Evolutionary conservation across 345 rosid species (phyloP).

Genomic region (Balakata baccata): DNA sequence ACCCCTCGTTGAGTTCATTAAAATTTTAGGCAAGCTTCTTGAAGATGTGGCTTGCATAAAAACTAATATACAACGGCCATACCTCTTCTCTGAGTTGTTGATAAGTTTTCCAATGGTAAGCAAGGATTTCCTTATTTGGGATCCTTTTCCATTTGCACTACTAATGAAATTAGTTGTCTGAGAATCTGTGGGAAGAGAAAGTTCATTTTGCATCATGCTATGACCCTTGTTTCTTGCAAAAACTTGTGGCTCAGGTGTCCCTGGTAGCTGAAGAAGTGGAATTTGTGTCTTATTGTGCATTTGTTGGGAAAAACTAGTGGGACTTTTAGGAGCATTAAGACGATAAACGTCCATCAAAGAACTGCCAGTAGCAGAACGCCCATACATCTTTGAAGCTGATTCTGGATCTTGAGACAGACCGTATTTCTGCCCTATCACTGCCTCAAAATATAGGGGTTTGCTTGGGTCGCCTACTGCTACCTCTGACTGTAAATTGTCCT

Average conservation of each 20-base stretch:
- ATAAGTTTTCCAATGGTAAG: slow-evolving; percentile 81
- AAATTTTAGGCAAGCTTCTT: not conserved
- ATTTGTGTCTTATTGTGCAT: slow-evolving; percentile 45
- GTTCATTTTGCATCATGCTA: slow-evolving; percentile 29
- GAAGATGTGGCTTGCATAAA: not conserved
- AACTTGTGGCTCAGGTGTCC: slow-evolving; percentile 52
- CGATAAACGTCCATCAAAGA: slow-evolving; percentile 26
- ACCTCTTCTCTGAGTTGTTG: slow-evolving; percentile 83
- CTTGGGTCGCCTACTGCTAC: too few relatives aligned
- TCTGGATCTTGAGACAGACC: slow-evolving; percentile 36
- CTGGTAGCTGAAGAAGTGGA: slow-evolving; percentile 50
- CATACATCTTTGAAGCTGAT: slow-evolving; percentile 27
- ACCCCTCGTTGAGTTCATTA: not conserved
- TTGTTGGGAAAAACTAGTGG: slow-evolving; percentile 44
- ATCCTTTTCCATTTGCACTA: slow-evolving; percentile 51
- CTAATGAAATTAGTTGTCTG: slow-evolving; percentile 18
- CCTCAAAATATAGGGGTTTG: too few relatives aligned
- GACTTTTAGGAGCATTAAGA: slow-evolving; percentile 50
- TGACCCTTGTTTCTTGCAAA: slow-evolving; percentile 43
- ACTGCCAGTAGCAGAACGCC: slow-evolving; percentile 28
- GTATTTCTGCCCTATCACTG: slow-evolving; percentile 27
- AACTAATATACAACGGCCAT: not conserved
- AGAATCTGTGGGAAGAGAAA: slow-evolving; percentile 39
- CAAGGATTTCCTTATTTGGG: slow-evolving; percentile 78
- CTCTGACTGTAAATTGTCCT: slow-evolving; percentile 26